Evolutionary conservation across 2,329 filamentous ascomycete genomes (phyloP), one percentile per base, ranked within the genome.

Genomic region (Colletotrichum theobromicola): DNA sequence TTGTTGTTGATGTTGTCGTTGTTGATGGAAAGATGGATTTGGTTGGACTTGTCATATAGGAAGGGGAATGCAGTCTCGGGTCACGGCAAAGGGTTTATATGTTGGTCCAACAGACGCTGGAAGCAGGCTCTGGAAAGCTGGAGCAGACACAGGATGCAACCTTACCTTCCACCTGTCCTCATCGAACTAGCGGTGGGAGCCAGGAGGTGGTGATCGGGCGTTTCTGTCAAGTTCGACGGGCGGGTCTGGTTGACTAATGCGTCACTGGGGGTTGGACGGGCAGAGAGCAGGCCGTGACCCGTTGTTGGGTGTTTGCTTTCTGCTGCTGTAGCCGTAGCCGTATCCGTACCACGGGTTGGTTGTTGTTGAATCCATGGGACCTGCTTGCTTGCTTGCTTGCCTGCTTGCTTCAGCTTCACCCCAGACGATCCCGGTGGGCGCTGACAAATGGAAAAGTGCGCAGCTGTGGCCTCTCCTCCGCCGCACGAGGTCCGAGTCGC

Each of bases 141-240:
- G n/a, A 55, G 42, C n/a, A 34, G 42, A 46, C 42, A 46, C 42
- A 46, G 18, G 13, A 50, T 57, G 24, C 35, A 37, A 67, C 63
- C 53, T 67, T 37, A 67, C 63, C 53, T 67, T 37, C 42, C 55
- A 72, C 57, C 26, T 28, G 57, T 32, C 42, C 50, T 34, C 67
- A n/a, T 34, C 67, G 15, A 71, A 74, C 70, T 37, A 62, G 72
- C 67, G 72, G 72, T 74, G 72, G 72, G 60, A 74, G 4, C 53
- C n/a, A 55, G 24, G 35, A 42, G 34, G 35, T 53, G 72, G 72
- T 46, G 55, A 72, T 67, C 67, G 68, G 62, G 55, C 21, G 68
- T 67, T 74, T 74, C 72, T 74, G 68, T 72, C 72, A 15, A 74
- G 55, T 74, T 72, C 72, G 72, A 74, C 57, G 68, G 9, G 72